Percentiles rank a stretch among this genome's conserved stretches.
Conservation (phyloP, 2,329 filamentous ascomycete species). For the Myriosclerotinia scirpicola region DNA sequence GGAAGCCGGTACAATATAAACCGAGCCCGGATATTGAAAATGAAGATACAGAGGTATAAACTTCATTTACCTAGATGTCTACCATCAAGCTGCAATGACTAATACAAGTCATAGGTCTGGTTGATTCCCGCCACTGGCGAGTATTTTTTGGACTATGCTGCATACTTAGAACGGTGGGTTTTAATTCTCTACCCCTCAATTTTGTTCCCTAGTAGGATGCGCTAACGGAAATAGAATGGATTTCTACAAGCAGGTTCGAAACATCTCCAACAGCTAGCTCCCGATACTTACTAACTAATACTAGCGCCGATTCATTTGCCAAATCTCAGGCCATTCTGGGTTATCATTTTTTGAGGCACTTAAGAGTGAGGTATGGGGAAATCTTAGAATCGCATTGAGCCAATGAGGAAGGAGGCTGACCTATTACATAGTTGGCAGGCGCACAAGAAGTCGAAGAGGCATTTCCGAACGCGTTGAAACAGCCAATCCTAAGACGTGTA, state of each 20-base stretch:
- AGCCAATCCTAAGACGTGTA: conserved; percentile 83
- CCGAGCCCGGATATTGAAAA: conserved; percentile 70
- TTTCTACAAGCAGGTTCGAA: conserved; percentile 82
- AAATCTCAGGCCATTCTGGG: conserved; percentile 90
- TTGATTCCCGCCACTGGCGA: conserved; percentile 87
- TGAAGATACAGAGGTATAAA: conserved; percentile 76
- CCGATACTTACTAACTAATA: conserved; percentile 32
- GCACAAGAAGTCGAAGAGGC: conserved; percentile 86
- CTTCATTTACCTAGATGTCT: conserved; percentile 27
- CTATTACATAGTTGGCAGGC: conserved; percentile 61
- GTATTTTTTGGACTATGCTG: conserved; percentile 84
- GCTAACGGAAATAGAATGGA: conserved; percentile 63
- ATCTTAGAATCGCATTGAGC: conserved; percentile 12
- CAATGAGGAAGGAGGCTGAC: conserved; percentile 36
- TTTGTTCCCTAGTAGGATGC: background rate
- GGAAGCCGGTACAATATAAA: conserved; percentile 87
- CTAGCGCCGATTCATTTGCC: conserved; percentile 81
- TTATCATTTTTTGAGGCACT: conserved; percentile 91
- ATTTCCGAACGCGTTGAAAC: conserved; percentile 88
- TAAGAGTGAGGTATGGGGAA: conserved; percentile 76
- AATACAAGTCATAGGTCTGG: conserved; percentile 69
- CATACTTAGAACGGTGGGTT: conserved; percentile 76
- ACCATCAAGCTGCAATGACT: conserved; percentile 25
- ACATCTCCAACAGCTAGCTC: background rate
- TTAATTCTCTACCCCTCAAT: conserved; percentile 24